Evolutionary conservation across 495 filamentous ascomycete genomes (phyloP).

Genomic region (Talaromyces proteolyticus): DNA sequence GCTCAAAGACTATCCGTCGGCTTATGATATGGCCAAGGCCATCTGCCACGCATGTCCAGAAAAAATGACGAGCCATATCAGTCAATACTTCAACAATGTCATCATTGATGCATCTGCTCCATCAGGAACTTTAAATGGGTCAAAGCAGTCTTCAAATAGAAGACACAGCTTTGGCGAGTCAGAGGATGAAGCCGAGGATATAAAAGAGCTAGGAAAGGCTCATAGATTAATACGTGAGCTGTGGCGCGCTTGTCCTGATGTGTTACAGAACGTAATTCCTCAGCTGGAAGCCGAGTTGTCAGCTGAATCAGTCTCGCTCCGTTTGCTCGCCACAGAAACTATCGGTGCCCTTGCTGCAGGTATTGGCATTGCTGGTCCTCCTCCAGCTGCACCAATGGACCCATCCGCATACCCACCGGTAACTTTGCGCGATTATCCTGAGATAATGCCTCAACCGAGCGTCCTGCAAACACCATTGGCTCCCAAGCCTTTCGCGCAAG

Average conservation of each 20-base stretch:
- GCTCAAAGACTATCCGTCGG: slow-evolving; percentile 78
- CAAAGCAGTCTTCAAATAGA: slow-evolving; percentile 35
- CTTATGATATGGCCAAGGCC: slow-evolving; percentile 93
- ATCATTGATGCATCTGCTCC: slow-evolving; percentile 77
- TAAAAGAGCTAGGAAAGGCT: slow-evolving; percentile 82
- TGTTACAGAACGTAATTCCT: slow-evolving; percentile 88
- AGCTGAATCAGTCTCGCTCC: slow-evolving; percentile 80
- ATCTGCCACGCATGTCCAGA: slow-evolving; percentile 88
- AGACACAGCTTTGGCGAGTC: slow-evolving; percentile 56
- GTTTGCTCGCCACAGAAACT: slow-evolving; percentile 84
- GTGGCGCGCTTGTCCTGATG: slow-evolving; percentile 85
- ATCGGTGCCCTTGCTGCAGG: slow-evolving; percentile 90
- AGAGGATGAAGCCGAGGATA: slow-evolving; percentile 79
- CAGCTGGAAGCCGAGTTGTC: slow-evolving; percentile 90
- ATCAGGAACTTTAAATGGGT: slow-evolving; percentile 23
- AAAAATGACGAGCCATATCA: slow-evolving; percentile 88
- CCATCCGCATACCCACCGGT: slow-evolving; percentile 75
- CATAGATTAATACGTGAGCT: slow-evolving; percentile 86
- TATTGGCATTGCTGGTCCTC: slow-evolving; percentile 83
- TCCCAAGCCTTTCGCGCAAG: slow-evolving; percentile 76
- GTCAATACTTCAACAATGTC: slow-evolving; percentile 95
- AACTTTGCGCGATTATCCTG: slow-evolving; percentile 53
- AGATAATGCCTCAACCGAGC: slow-evolving; percentile 47
- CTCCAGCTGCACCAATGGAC: slow-evolving; percentile 65
- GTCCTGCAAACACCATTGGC: slow-evolving; percentile 73